Conservation (phyloP, 2,329 filamentous ascomycete genomes). For the Beauveria rudraprayagi region DNA sequence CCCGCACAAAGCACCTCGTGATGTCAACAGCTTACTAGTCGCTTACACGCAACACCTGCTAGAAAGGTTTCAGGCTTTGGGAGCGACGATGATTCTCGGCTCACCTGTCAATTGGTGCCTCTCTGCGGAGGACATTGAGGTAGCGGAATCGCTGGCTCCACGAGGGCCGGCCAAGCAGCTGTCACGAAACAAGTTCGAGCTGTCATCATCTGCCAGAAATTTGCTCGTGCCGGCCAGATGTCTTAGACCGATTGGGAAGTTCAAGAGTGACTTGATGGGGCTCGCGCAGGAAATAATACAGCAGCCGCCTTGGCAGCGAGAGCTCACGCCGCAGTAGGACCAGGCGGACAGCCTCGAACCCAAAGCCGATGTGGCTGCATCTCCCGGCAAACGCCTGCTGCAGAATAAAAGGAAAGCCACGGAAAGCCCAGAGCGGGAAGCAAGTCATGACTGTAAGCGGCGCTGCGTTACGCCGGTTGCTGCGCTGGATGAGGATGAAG, state of each 20-base stretch:
- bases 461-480: not conserved
- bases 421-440: not conserved
- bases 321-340: not conserved
- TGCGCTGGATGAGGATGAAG: not conserved
- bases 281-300: not conserved
- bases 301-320: not conserved
- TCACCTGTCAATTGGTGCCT: not conserved
- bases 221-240: not conserved
- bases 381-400: not conserved
- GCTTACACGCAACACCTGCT: conserved; percentile 11
- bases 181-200: conserved; percentile 4
- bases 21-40: not conserved
- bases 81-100: not conserved
- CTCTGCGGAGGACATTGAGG: not conserved
- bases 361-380: not conserved
- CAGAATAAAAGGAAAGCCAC: not conserved
- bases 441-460: not conserved
- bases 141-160: not conserved
- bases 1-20: not conserved
- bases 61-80: not conserved
- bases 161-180: conserved; percentile 5
- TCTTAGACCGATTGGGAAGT: not conserved
- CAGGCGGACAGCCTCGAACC: not conserved
- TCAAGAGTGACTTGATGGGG: conserved; percentile 8
- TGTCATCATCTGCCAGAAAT: not conserved